Evolutionary conservation across 371 early-diverging fungal genomes (phyloP), one percentile per base, ranked within the genome.

Genomic region (Syncephalastrum monosporum): DNA sequence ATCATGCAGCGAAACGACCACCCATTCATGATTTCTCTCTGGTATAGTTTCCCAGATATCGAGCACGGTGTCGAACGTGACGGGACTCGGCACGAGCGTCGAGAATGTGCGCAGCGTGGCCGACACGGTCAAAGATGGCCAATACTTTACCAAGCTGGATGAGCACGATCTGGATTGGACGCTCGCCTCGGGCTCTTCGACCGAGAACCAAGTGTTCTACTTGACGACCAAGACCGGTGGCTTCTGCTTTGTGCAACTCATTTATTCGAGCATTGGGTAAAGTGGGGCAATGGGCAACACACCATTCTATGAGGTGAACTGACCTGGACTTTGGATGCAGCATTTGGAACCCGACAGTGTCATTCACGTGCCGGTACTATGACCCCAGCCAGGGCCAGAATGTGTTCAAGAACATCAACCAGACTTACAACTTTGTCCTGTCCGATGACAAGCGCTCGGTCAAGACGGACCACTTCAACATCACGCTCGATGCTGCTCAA

Each of bases 181-280:
- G 13, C 72, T 81, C 42, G 83, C 88, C 33, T 72, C 80, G 56
- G 88, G 90, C 53, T 85, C 86, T 19, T 88, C 92, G 13, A 94
- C 94, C 6, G 96, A 94, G 75, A 92, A 89, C 53, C 93, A 94
- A 69, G 91, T 93, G 8, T 86, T 92, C 62, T 94, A 96, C 69
- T 68, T 91, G 46, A 84, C 87, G 42, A 83, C 87, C 10, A 79
- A 90, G 50, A 71, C 82, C 17, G 94, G 94, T 10, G 78, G 81
- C 50, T 86, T 91, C 70, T 84, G 83, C 7, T 88, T 93, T 72
- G 80, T 89, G 33, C 91, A 95, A 69, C 66, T 92, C 66, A 92
- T 92, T 62, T 91, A 93, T 81, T 91, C 93, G 27, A 91, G 82
- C 71, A 74, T 90, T 75, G 86, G 91, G 85, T 86, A 84, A 33